phyloP scores from a whole-genome alignment of 1,284 basidiomycete genomes.

The Meira miltonrushii region DNA sequence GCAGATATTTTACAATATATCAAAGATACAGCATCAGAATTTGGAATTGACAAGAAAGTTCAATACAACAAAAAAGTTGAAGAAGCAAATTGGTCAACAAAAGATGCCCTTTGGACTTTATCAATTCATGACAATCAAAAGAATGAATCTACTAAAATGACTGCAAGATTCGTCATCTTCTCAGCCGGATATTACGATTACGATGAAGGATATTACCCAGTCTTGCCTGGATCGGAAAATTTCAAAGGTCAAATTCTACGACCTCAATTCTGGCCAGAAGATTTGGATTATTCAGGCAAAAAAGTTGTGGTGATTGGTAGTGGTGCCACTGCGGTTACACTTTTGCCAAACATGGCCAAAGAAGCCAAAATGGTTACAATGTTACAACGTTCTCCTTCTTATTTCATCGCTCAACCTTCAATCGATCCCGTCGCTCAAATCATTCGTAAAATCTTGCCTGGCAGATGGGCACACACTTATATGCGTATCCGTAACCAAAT shows the following conservation, averaged over 20 bases:
- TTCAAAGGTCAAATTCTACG: slow-evolving; percentile 46
- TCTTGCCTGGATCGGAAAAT: slow-evolving; percentile 42
- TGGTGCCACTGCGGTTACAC: slow-evolving; percentile 49
- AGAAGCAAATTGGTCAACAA: slow-evolving; percentile 26
- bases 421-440: slow-evolving; percentile 32
- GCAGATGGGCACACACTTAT: slow-evolving; percentile 17
- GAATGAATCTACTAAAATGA: slow-evolving; percentile 20
- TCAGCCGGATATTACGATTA: slow-evolving; percentile 50
- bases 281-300: slow-evolving; percentile 45
- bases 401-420: slow-evolving; percentile 43
- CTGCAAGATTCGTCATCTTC: slow-evolving; percentile 32
- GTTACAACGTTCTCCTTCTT: slow-evolving; percentile 50
- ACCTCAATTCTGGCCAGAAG: slow-evolving; percentile 43
- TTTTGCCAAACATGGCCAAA: slow-evolving; percentile 40
- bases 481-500: slow-evolving; percentile 29
- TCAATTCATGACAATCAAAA: slow-evolving; percentile 15
- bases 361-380: slow-evolving; percentile 41
- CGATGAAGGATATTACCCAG: slow-evolving; percentile 33
- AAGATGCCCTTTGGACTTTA: slow-evolving; percentile 35
- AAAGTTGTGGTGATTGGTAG: slow-evolving; percentile 48
- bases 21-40: slow-evolving; percentile 30
- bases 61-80: slow-evolving; percentile 30
- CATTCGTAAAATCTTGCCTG: slow-evolving; percentile 38
- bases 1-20: slow-evolving; percentile 41
- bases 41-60: slow-evolving; percentile 36